Percentiles rank a stretch among this genome's conserved stretches.
Evolutionary conservation across 2,329 filamentous ascomycete species (phyloP).

Genomic region (Penicillium palitans): DNA sequence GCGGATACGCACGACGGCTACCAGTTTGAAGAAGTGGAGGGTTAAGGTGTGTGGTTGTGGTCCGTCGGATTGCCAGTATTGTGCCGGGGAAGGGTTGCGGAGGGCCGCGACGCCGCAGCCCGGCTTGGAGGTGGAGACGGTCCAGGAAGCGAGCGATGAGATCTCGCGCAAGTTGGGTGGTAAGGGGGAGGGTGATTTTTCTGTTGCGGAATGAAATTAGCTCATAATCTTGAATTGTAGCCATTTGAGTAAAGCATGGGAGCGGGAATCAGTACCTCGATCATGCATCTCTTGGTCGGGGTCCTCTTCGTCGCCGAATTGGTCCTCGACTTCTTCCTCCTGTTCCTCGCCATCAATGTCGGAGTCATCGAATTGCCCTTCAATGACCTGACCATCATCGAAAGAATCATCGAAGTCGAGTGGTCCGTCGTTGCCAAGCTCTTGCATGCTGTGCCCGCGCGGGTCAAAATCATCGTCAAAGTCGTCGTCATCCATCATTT

Average conservation of each 20-base stretch:
- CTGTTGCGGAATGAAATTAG: constrained; percentile 21
- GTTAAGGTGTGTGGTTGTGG: constrained; percentile 65
- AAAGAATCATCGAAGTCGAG: constrained; percentile 21
- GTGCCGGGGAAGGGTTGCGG: constrained; percentile 55
- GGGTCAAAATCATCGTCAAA: constrained; percentile 22
- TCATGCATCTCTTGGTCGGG: constrained; percentile 39
- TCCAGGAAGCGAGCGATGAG: constrained; percentile 66
- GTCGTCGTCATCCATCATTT: constrained; percentile 15
- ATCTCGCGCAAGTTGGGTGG: constrained; percentile 59
- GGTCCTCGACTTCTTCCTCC: constrained; percentile 20
- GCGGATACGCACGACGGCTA: constrained; percentile 53
- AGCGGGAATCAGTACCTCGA: constrained; percentile 27
- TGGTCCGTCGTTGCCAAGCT: constrained; percentile 21
- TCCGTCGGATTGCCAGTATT: constrained; percentile 68
- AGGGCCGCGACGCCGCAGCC: constrained; percentile 62
- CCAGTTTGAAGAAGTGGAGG: constrained; percentile 61
- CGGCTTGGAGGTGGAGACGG: constrained; percentile 62
- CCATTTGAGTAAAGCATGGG: background rate
- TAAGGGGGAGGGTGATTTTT: constrained; percentile 39
- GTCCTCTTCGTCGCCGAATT: constrained; percentile 25
- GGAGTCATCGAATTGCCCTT: constrained; percentile 18
- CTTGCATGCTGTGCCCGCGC: constrained; percentile 18
- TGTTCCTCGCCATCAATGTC: constrained; percentile 23
- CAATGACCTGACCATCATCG: background rate
- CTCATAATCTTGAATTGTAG: background rate